These are phyloP conservation scores for Ceratocystis alfenasii DNA, from an alignment of 2,329 filamentous ascomycete genomes.

Conservation along the genomic window DNA sequence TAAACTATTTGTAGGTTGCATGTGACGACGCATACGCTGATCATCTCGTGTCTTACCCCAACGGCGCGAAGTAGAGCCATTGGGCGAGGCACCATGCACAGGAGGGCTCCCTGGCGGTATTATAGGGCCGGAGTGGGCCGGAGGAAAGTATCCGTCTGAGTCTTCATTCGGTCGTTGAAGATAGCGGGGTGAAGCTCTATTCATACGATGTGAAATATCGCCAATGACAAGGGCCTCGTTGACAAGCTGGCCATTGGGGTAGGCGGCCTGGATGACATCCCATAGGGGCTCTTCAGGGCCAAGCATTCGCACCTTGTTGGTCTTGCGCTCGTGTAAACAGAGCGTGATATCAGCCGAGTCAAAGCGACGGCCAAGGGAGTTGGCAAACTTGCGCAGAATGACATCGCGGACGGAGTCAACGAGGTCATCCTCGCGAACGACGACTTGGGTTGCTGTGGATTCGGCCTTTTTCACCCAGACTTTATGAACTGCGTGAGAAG, in stretches of 20 bases:
- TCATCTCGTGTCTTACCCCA: not conserved
- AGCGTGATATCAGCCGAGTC: slow-evolving; percentile 83
- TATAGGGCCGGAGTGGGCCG: slow-evolving; percentile 9
- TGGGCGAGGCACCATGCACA: slow-evolving; percentile 34
- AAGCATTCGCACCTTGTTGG: slow-evolving; percentile 53
- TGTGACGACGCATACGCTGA: not conserved
- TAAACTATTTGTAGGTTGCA: slow-evolving; percentile 29
- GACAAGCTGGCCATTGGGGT: slow-evolving; percentile 72
- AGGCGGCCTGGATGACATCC: slow-evolving; percentile 68
- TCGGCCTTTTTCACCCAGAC: slow-evolving; percentile 88
- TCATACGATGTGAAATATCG: slow-evolving; percentile 64
- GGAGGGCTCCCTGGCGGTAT: slow-evolving; percentile 22
- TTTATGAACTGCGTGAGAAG: slow-evolving; percentile 51
- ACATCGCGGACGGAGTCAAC: slow-evolving; percentile 91
- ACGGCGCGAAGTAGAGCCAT: not conserved
- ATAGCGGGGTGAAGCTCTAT: slow-evolving; percentile 57
- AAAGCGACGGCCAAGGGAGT: slow-evolving; percentile 77
- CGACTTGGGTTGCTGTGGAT: slow-evolving; percentile 76
- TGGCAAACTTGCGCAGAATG: slow-evolving; percentile 85
- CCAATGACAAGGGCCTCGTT: slow-evolving; percentile 77
- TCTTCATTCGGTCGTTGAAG: slow-evolving; percentile 26
- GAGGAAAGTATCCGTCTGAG: slow-evolving; percentile 22
- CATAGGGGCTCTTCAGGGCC: slow-evolving; percentile 79
- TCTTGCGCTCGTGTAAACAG: slow-evolving; percentile 54
- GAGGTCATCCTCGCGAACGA: slow-evolving; percentile 74